Evolutionary conservation across 352 stramenopile species (phyloP), one percentile per base, ranked within the genome.

Genomic region (Pythium folliculosum): DNA sequence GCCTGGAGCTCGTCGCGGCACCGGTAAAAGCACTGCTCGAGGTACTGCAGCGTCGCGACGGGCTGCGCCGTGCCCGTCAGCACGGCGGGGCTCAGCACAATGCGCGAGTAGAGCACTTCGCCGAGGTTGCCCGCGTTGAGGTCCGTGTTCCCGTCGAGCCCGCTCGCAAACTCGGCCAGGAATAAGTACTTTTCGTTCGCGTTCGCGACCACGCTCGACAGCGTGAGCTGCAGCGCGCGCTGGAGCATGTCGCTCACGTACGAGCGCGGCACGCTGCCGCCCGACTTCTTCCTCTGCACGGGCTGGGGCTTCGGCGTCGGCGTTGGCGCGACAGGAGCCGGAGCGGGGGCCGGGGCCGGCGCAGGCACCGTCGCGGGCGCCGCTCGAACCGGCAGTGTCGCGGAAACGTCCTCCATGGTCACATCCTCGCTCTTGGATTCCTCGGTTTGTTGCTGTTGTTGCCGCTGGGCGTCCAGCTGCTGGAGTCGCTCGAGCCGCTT

Each of bases 231-330:
- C 53, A 92, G 70, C 7, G 84, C 71, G 21, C 86, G 84, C 70
- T 92, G 78, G 25, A 92, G 69, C 75, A 92, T 83, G 60, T 95
- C 83, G 69, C 92, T 93, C 37, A 90, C 65, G 68, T 90, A 90
- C 61, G 72, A 65, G n/a, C 79, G 76, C 8, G 77, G 74, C 0
- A 63, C 44, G 27, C 37, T 64, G 3, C 25, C 25, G 25, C 25
- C 47, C 71, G 53, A 73, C 60, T 63, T 76, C 76, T 65, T 83
- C 45, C 84, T 78, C 32, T 43, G 40, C 22, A 63, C 51, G 7
- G 52, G 57, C 21, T 17, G 22, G 17, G 52, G 57, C 30, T 38
- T 47, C 8, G 64, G 55, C 21, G 58, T 45, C 25, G 69, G n/a
- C 12, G 56, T 16, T 1, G 35, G 38, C 44, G 40, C 52, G 9